Base-by-base conservation (phyloP, 176 grass and related monocot genomes). In the Zoysia pacifica region DNA sequence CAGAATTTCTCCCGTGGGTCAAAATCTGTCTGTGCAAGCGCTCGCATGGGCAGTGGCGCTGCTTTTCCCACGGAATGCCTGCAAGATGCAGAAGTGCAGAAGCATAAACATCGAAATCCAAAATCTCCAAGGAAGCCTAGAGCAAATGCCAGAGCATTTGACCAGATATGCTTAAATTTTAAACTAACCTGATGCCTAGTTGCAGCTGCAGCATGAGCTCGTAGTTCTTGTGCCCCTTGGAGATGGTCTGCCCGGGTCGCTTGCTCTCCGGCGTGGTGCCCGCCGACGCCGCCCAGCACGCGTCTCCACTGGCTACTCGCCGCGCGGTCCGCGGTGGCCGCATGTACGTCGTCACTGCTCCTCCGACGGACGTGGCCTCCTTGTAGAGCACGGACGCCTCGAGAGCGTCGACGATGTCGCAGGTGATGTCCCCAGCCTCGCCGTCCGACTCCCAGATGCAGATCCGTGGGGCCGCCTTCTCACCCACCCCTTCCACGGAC, bases 361-460 rank as follows among this genome's bases (percentile, higher is more conserved):
- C 46, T 58, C 62, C 78, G 75, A 84, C 81, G 69, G 89, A 43
- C 0, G 82, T 71, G 14, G 91, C 84, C n/a, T 94, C 91, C 84
- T 87, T 67, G 73, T 91, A 97, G 62, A 94, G 82, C 87, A 91
- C 72, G 48, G 94, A 93, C 9, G 86, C 89, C 79, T 97, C 94
- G 67, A 97, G 81, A 13, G 92, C 83, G 54, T 98, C 96, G 5
- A 98, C 83, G 76, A 98, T 98, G 72, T 98, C 90, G 76, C 96
- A 98, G 61, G 96, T 98, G 62, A 98, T 98, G 80, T 98, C 96
- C 43, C 96, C 96, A 0, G 90, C 96, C 43, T 98, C 96, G 46
- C 96, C 92, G 7, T 98, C 96, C 4, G 91, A 94, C 47, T 98
- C 96, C 96, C 96, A 98, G 80, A 98, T 98, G 87, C 96, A 98